Base-by-base conservation (phyloP, 352 stramenopile species). In the Globisporangium perplexum region DNA sequence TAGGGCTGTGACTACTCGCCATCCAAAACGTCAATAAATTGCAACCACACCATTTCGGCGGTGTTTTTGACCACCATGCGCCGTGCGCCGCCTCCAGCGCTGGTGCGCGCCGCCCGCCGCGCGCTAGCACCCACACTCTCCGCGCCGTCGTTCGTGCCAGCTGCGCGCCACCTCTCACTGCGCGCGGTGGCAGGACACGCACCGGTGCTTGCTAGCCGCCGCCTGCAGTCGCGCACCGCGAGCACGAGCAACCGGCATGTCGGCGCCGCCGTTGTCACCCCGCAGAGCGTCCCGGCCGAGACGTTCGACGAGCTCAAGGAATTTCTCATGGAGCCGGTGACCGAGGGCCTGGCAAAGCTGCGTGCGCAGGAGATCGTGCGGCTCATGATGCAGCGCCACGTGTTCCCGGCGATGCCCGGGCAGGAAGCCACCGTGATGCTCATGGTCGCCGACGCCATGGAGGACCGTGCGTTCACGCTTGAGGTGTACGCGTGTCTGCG, bases 361-460 rank as follows among this genome's bases (percentile, higher is more conserved):
- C 63, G 61, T 44, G 73, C 68, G 11, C 67, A 63, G 50, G 62
- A 69, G 36, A 74, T 86, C 39, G 74, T 90, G 0, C 45, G 28
- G 0, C 46, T 33, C 1, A 85, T 83, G 66, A 74, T 91, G 72
- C 50, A 71, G 23, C 64, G 54, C n/a, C 72, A 88, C 57, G 66
- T 89, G 41, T 77, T 88, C 56, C 64, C 77, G 14, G 55, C 59
- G 22, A 91, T 89, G 76, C 72, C 70, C 26, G 81, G 81, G 7
- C 74, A 87, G 57, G 81, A 91, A 35, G 75, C 80, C 15, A 83
- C 77, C 17, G 77, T 91, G 18, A 84, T 91, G 74, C 73, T 79
- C 57, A 91, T 91, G 80, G 72, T 89, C 22, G 76, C 77, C 1
- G 68, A 88, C 49, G 75, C 74, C 10, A 69, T 83, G 57, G 48